Base-by-base conservation (phyloP, 805 yeast species). In the Brettanomyces custersianus region DNA sequence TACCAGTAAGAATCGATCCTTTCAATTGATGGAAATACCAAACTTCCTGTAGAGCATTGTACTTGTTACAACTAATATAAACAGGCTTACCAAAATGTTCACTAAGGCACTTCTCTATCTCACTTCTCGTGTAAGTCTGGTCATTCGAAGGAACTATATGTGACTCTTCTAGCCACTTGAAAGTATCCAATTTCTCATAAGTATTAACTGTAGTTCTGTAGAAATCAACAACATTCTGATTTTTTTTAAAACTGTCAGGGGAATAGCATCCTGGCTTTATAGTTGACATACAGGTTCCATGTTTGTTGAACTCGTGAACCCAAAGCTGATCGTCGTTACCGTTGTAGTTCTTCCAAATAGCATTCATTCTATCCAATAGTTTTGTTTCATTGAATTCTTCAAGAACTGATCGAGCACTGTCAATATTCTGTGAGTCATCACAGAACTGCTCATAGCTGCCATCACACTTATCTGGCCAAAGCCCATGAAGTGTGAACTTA, bases 291-390 rank as follows among this genome's bases (percentile, higher is more conserved):
- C 96, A 88, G 8, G 95, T 86, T 18, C 88, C 96, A 54, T 88
- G 97, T 55, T 88, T 88, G 63, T 88, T 87, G 68, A 73, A 88
- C 59, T 88, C 96, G 58, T 88, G 96, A 24, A 72, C 67, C 97
- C 97, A 88, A 34, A 88, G 62, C 5, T 67, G 53, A 39, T 73
- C 77, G 52, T 81, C 90, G 38, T 71, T 55, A 9, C 85, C 85
- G 34, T 72, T 74, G 49, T 70, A 70, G 48, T 80, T 79, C 54
- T 80, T 79, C 96, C 96, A 88, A 41, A 67, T 58, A 21, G 49
- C 49, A 19, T 60, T 44, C 85, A 88, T 74, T 40, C 68, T 66
- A 1, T 60, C 56, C 31, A 81, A 62, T 33, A 86, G 62, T 8
- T 69, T 77, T 8, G 51, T 46, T 36, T 79, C 78, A 24, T 61